A percentile compares a stretch with the other conserved stretches of the same genome.
Conservation (phyloP, 371 early-diverging fungal genomes). For the Lichtheimia corymbifera region DNA sequence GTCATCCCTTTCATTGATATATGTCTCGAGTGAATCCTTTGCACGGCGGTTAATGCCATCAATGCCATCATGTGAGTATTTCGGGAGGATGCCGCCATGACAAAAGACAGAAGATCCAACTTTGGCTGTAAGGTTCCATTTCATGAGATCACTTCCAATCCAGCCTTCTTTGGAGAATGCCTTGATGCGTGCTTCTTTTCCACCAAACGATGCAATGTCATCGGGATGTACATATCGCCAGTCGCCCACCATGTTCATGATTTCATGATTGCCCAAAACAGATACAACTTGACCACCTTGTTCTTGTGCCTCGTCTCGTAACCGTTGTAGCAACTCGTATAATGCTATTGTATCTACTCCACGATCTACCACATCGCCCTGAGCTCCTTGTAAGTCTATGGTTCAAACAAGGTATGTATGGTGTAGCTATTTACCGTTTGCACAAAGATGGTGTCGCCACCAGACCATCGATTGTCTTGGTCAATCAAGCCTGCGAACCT, state of each 20-base stretch:
- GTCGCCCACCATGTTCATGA: constrained; percentile 75
- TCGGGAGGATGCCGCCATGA: constrained; percentile 72
- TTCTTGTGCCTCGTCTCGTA: constrained; percentile 58
- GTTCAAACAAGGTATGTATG: neutral
- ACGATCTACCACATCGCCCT: constrained; percentile 79
- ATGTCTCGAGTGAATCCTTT: constrained; percentile 32
- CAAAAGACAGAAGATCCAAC: constrained; percentile 71
- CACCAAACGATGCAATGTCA: constrained; percentile 70
- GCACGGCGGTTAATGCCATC: constrained; percentile 60
- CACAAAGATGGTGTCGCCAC: constrained; percentile 54
- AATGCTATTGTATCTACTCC: constrained; percentile 73
- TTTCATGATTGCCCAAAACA: constrained; percentile 71
- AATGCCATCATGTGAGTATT: constrained; percentile 52
- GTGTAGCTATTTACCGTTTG: constrained; percentile 37
- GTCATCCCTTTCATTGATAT: constrained; percentile 29
- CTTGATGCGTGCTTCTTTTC: constrained; percentile 42
- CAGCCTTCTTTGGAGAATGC: constrained; percentile 67
- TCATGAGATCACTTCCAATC: constrained; percentile 62
- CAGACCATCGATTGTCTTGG: constrained; percentile 63
- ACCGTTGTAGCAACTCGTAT: constrained; percentile 59
- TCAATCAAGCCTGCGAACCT: constrained; percentile 65
- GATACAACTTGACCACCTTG: constrained; percentile 64
- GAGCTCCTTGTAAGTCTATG: neutral
- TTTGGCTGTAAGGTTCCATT: constrained; percentile 59
- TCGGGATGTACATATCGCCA: constrained; percentile 71